Conservation (phyloP, 352 stramenopile genomes). For the Phytopythium kandeliae region DNA sequence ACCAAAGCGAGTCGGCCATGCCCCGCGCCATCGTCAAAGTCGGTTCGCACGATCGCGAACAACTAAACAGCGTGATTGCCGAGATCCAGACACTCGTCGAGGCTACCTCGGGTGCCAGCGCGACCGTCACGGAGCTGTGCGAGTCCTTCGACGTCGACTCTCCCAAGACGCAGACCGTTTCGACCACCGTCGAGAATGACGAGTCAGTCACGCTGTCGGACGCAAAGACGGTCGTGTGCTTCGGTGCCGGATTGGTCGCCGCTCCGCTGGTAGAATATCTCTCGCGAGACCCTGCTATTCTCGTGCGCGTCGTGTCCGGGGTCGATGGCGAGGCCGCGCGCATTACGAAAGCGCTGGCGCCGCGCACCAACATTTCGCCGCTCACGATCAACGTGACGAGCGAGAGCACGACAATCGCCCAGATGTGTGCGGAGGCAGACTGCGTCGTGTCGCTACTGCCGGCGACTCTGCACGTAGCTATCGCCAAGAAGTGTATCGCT, state of each 20-base stretch:
- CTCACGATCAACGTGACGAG: conserved; percentile 77
- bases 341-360: conserved; percentile 60
- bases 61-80: conserved; percentile 77
- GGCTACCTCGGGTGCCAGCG: conserved; percentile 79
- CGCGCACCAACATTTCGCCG: conserved; percentile 55
- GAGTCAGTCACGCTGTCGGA: conserved; percentile 27
- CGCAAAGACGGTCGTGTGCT: conserved; percentile 77
- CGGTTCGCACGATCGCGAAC: conserved; percentile 60
- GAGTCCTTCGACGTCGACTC: conserved; percentile 52
- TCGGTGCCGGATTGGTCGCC: conserved; percentile 83
- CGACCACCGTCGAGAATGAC: conserved; percentile 14
- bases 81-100: conserved; percentile 85
- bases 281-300: conserved; percentile 57
- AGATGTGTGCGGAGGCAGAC: conserved; percentile 75
- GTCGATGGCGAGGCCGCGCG: conserved; percentile 63
- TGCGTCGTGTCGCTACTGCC: conserved; percentile 94
- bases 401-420: conserved; percentile 35
- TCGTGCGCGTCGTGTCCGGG: conserved; percentile 70
- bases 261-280: conserved; percentile 83
- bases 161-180: no score
- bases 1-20: conserved; percentile 20
- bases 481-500: conserved; percentile 88
- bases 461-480: conserved; percentile 89
- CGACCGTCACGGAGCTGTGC: conserved; percentile 73
- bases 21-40: conserved; percentile 76